These are phyloP conservation scores for Spathaspora passalidarum DNA, from an alignment of 805 yeast species.

Conservation along the genomic window DNA sequence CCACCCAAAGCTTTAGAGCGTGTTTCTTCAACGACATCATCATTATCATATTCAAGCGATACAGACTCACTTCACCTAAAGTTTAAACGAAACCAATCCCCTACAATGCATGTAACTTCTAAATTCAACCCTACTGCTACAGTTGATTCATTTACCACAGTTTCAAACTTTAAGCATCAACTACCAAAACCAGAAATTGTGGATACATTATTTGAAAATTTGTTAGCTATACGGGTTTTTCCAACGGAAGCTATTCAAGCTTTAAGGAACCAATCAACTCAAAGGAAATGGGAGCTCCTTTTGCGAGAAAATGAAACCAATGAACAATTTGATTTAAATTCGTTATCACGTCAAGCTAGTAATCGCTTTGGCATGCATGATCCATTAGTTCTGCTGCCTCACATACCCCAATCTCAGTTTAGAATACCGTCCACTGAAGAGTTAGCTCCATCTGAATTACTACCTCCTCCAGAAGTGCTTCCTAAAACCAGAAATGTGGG, in stretches of 20 bases:
- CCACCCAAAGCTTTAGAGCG: slow-evolving; percentile 17
- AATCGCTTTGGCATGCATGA: neutral
- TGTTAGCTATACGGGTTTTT: slow-evolving; percentile 36
- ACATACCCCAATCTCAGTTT: neutral
- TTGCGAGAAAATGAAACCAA: slow-evolving; percentile 40
- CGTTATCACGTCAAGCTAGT: slow-evolving; percentile 13
- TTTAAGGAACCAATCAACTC: slow-evolving; percentile 29
- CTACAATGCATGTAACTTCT: slow-evolving; percentile 9
- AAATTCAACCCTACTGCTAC: slow-evolving; percentile 13
- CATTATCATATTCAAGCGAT: slow-evolving; percentile 2
- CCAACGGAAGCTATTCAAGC: slow-evolving; percentile 31
- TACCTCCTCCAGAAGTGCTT: neutral
- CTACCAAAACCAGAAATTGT: slow-evolving; percentile 36
- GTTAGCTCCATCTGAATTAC: neutral
- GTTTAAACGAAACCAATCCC: slow-evolving; percentile 4
- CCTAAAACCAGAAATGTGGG: slow-evolving; percentile 1
- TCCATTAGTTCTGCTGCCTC: neutral
- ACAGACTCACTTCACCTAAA: slow-evolving; percentile 2
- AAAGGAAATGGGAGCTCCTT: slow-evolving; percentile 43
- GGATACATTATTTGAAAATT: slow-evolving; percentile 35
- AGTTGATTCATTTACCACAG: slow-evolving; percentile 32
- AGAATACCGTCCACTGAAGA: neutral
- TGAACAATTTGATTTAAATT: slow-evolving; percentile 31
- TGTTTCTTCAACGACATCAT: neutral
- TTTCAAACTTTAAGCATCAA: slow-evolving; percentile 27